These are phyloP conservation scores for Boeremia lycopersici DNA, from an alignment of 2,329 filamentous ascomycete species.

Conservation along the genomic window DNA sequence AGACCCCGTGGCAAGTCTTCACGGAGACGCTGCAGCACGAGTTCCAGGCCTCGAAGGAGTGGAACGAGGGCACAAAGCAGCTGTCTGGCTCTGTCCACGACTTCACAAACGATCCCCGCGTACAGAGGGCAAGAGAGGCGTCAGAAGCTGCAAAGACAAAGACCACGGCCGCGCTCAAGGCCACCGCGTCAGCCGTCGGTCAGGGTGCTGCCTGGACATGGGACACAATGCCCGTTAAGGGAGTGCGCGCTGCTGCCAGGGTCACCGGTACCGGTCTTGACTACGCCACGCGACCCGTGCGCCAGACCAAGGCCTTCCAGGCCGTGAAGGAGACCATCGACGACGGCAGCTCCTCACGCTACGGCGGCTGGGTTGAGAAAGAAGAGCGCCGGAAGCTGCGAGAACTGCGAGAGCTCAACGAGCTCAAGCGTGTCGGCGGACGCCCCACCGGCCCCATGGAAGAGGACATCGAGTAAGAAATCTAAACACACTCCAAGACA, in stretches of 20 bases:
- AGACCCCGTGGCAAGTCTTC: constrained; percentile 98
- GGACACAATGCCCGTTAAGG: constrained; percentile 93
- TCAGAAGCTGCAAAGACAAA: constrained; percentile 81
- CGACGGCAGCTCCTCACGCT: constrained; percentile 92
- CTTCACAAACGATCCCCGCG: constrained; percentile 90
- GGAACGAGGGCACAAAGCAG: constrained; percentile 98
- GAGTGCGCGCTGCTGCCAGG: constrained; percentile 82
- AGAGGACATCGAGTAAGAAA: constrained; percentile 84
- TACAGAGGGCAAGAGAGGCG: constrained; percentile 82
- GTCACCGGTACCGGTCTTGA: constrained; percentile 86
- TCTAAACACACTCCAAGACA: neutral
- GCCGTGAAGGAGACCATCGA: constrained; percentile 93
- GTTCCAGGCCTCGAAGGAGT: constrained; percentile 97
- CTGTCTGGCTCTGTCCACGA: constrained; percentile 87
- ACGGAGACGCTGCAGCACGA: constrained; percentile 93
- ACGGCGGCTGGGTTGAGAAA: constrained; percentile 96
- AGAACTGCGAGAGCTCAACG: constrained; percentile 71
- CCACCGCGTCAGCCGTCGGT: constrained; percentile 83
- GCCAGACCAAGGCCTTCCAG: constrained; percentile 94
- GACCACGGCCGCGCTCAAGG: constrained; percentile 80
- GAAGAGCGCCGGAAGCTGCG: constrained; percentile 85
- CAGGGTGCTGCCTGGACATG: constrained; percentile 95
- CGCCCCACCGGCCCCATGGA: constrained; percentile 64
- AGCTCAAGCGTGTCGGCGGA: constrained; percentile 58
- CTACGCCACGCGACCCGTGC: constrained; percentile 91